phyloP scores from a whole-genome alignment of 208 protist species.

The Leishmania mexicana region DNA sequence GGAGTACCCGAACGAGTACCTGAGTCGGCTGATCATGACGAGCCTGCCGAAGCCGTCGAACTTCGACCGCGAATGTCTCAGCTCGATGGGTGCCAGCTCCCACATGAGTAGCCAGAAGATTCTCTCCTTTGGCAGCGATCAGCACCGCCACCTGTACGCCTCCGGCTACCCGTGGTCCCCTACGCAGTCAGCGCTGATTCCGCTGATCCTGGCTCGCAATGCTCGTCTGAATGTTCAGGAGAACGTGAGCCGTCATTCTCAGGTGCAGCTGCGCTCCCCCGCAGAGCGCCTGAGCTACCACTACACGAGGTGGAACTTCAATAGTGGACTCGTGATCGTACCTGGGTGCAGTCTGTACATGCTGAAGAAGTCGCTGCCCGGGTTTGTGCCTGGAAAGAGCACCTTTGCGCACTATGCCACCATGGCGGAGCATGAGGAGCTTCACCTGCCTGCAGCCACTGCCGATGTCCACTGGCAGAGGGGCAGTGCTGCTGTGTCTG shows the following conservation, averaged over 20 bases:
- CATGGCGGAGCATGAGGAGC: slow-evolving; percentile 1
- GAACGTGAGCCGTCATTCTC: background rate
- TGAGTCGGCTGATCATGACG: background rate
- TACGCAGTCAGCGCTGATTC: slow-evolving; percentile 6
- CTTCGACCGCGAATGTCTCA: background rate
- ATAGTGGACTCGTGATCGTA: background rate
- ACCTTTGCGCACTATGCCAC: background rate
- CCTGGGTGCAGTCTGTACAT: slow-evolving; percentile 2
- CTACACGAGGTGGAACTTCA: slow-evolving; percentile 3
- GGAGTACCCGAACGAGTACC: slow-evolving; percentile 18
- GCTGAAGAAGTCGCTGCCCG: slow-evolving; percentile 2
- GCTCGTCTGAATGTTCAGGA: slow-evolving; percentile 1
- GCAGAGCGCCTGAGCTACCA: slow-evolving; percentile 3
- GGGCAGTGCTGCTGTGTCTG: background rate
- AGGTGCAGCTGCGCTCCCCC: slow-evolving; percentile 4
- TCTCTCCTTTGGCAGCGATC: background rate
- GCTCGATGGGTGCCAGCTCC: background rate
- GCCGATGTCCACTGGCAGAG: background rate
- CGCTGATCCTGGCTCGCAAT: background rate
- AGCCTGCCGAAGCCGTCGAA: background rate
- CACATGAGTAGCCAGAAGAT: background rate
- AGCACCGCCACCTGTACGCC: slow-evolving; percentile 8
- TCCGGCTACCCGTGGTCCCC: background rate
- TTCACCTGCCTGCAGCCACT: background rate
- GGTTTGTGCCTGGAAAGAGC: slow-evolving; percentile 8